Evolutionary conservation across 2,329 filamentous ascomycete genomes (phyloP).

Genomic region (Microthyrium microscopicum): DNA sequence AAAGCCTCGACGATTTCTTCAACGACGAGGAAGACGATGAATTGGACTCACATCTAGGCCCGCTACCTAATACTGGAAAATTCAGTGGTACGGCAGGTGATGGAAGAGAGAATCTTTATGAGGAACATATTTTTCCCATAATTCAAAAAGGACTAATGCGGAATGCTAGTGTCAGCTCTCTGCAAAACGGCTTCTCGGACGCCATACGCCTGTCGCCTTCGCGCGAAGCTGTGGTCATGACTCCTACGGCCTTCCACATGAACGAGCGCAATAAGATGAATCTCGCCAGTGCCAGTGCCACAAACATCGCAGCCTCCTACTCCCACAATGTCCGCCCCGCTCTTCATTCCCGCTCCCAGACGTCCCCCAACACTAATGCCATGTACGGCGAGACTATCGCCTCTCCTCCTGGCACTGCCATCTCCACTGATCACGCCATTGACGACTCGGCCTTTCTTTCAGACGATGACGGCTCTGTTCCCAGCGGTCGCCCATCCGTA

Average conservation of each 20-base stretch:
- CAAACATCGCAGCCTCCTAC: slow-evolving; percentile 11
- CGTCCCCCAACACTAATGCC: slow-evolving; percentile 50
- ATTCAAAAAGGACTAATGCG: slow-evolving; percentile 62
- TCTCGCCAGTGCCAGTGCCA: slow-evolving; percentile 12
- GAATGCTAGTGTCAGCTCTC: slow-evolving; percentile 55
- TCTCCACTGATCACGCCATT: slow-evolving; percentile 52
- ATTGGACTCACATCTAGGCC: slow-evolving; percentile 10
- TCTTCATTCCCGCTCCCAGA: slow-evolving; percentile 68
- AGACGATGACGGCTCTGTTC: slow-evolving; percentile 44
- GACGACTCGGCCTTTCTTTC: slow-evolving; percentile 54
- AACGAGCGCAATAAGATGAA: no score
- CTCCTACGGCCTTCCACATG: slow-evolving; percentile 38
- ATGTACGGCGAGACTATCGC: slow-evolving; percentile 18
- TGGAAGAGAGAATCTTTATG: slow-evolving; percentile 62
- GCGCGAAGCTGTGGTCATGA: slow-evolving; percentile 33
- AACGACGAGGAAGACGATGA: slow-evolving; percentile 27
- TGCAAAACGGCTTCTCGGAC: slow-evolving; percentile 69
- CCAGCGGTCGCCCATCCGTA: slow-evolving; percentile 9
- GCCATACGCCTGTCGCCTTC: slow-evolving; percentile 5
- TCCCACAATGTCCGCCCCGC: slow-evolving; percentile 38
- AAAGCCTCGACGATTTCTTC: slow-evolving; percentile 39
- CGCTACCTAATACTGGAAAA: not conserved
- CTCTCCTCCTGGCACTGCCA: slow-evolving; percentile 4
- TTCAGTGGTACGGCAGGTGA: slow-evolving; percentile 12
- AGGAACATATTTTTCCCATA: slow-evolving; percentile 83